Evolutionary conservation across 2,329 filamentous ascomycete species (phyloP).

Genomic region (Drechslerella dactyloides): DNA sequence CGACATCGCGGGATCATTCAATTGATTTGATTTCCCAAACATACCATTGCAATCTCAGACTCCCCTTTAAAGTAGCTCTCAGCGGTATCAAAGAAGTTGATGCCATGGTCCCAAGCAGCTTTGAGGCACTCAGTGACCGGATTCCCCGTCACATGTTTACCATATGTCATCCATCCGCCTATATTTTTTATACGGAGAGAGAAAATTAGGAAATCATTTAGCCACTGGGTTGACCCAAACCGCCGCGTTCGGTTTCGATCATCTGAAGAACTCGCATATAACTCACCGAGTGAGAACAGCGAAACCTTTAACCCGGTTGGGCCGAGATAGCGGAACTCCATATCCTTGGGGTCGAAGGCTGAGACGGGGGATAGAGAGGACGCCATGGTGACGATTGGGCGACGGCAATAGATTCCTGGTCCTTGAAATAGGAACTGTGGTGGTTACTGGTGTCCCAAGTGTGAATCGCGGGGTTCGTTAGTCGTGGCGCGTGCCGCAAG

Average conservation of each 20-base stretch:
- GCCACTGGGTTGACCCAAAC: conserved; percentile 9
- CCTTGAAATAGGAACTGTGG: too few species aligned
- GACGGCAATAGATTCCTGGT: background rate
- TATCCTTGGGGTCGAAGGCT: conserved; percentile 54
- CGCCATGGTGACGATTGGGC: conserved; percentile 26
- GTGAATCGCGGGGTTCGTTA: background rate
- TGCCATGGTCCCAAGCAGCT: conserved; percentile 66
- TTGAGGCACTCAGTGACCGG: conserved; percentile 59
- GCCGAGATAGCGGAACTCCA: conserved; percentile 61
- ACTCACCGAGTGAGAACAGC: conserved; percentile 58
- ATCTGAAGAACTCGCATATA: conserved; percentile 54
- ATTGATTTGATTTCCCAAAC: conserved; percentile 56
- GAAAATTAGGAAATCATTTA: conserved; percentile 6
- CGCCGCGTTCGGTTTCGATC: background rate
- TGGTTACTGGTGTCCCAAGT: too few species aligned
- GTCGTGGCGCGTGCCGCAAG: background rate
- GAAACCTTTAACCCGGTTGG: conserved; percentile 61
- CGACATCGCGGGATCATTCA: too few species aligned
- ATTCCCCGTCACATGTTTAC: conserved; percentile 53
- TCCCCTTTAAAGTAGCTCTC: conserved; percentile 67
- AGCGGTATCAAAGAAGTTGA: conserved; percentile 70
- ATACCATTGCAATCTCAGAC: conserved; percentile 63
- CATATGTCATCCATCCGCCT: conserved; percentile 54
- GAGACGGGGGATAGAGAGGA: conserved; percentile 31
- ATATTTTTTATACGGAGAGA: background rate